These are phyloP conservation scores for Colletotrichum brevisporum DNA, from an alignment of 2,329 filamentous ascomycete genomes.

Conservation along the genomic window DNA sequence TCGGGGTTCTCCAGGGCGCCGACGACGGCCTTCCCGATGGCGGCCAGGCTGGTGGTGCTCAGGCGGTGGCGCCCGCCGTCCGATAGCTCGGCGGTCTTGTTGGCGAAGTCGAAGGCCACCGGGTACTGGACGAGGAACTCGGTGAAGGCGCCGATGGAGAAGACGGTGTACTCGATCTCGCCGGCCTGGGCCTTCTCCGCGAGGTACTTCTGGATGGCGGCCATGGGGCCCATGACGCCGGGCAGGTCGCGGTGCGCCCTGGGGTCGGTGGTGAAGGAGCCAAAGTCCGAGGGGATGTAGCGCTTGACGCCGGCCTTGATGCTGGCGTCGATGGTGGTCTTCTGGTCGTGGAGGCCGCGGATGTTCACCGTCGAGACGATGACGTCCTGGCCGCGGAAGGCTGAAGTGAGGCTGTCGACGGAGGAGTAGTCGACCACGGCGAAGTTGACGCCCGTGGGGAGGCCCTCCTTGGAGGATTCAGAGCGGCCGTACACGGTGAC, in stretches of 20 bases:
- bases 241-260: conserved; percentile 56
- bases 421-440: conserved; percentile 25
- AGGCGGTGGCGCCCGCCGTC: conserved; percentile 63
- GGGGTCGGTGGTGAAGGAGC: conserved; percentile 48
- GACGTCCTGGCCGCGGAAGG: conserved; percentile 71
- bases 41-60: conserved; percentile 61
- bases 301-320: conserved; percentile 70
- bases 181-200: conserved; percentile 55
- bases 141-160: conserved; percentile 70
- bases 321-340: conserved; percentile 68
- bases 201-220: conserved; percentile 56
- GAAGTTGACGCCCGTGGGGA: conserved; percentile 18
- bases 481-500: conserved; percentile 69
- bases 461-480: conserved; percentile 38
- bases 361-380: conserved; percentile 65
- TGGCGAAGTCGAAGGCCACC: conserved; percentile 22
- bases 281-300: conserved; percentile 74
- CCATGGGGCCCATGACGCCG: conserved; percentile 64
- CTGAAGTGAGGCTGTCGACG: conserved; percentile 55
- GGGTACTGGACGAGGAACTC: conserved; percentile 64
- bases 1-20: conserved; percentile 60
- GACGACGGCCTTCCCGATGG: conserved; percentile 62
- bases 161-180: conserved; percentile 66
- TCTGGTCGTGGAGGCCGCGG: conserved; percentile 56
- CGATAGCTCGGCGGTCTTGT: conserved; percentile 56